Conservation (phyloP, 2,329 filamentous ascomycete genomes). For the Diaporthe sp. region DNA sequence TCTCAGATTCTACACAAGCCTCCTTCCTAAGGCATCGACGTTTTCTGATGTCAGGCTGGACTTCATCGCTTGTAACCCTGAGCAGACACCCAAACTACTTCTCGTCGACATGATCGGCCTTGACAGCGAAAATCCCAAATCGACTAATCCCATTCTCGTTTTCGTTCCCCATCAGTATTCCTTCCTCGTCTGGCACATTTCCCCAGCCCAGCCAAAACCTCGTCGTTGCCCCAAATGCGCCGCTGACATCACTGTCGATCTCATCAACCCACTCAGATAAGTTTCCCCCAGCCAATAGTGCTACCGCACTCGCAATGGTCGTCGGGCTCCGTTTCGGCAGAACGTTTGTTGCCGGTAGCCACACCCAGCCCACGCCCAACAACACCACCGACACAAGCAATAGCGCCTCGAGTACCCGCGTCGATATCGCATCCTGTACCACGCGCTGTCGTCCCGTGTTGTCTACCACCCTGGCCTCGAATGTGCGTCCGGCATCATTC, state of each 20-base stretch:
- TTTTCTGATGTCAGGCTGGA: too few relatives aligned
- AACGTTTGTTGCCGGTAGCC: conserved; percentile 36
- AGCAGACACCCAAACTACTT: background rate
- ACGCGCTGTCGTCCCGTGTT: conserved; percentile 12
- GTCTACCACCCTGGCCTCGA: conserved; percentile 10
- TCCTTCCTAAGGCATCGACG: too few relatives aligned
- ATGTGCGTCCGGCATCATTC: background rate
- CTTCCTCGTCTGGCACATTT: conserved; percentile 17
- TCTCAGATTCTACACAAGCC: too few relatives aligned
- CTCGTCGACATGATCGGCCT: background rate
- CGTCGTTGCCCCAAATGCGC: conserved; percentile 42
- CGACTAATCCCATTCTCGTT: conserved; percentile 25
- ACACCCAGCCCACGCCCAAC: conserved; percentile 17
- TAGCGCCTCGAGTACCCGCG: conserved; percentile 33
- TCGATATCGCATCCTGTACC: conserved; percentile 36
- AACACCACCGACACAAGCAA: conserved; percentile 10
- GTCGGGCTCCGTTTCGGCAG: conserved; percentile 50
- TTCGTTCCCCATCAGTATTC: conserved; percentile 17
- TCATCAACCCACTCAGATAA: conserved; percentile 49
- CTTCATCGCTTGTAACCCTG: background rate
- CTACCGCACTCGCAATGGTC: conserved; percentile 54
- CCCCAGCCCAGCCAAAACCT: conserved; percentile 48
- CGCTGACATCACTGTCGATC: conserved; percentile 42
- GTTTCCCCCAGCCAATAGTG: conserved; percentile 55
- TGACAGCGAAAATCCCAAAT: background rate